Conservation (phyloP, 208 protist genomes). For the Trypanosoma vivax region DNA sequence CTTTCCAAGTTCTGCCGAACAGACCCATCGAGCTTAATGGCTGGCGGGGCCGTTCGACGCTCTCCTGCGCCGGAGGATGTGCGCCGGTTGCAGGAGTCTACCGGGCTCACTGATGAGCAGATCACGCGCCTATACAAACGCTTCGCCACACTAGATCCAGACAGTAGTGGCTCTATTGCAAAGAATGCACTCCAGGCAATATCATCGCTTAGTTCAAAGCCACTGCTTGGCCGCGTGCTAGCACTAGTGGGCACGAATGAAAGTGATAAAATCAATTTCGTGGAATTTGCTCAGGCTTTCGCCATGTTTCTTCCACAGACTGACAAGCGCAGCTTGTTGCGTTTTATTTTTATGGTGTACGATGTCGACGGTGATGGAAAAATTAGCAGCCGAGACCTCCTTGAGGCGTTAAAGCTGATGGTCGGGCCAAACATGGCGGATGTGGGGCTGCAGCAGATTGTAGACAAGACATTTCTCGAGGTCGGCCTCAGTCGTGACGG, state of each 20-base stretch:
- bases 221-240: conserved; percentile 76
- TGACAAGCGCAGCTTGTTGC: conserved; percentile 74
- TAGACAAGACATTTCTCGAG: conserved; percentile 94
- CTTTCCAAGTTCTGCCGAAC: conserved; percentile 1
- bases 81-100: conserved; percentile 52
- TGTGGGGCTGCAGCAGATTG: conserved; percentile 92
- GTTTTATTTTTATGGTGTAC: conserved; percentile 93
- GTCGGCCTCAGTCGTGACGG: conserved; percentile 86
- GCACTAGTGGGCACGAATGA: conserved; percentile 73
- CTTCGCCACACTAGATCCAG: conserved; percentile 77
- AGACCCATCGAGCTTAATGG: not conserved
- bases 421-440: conserved; percentile 86
- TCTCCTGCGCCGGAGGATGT: conserved; percentile 54
- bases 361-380: conserved; percentile 92
- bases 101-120: conserved; percentile 74
- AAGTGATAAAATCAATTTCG: conserved; percentile 75
- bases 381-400: conserved; percentile 92
- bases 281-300: conserved; percentile 76
- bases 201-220: conserved; percentile 73
- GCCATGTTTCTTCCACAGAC: conserved; percentile 70
- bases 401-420: conserved; percentile 90
- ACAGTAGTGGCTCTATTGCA: conserved; percentile 62
- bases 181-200: conserved; percentile 65
- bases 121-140: conserved; percentile 79
- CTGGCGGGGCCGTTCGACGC: not conserved